A percentile compares a stretch with the other conserved stretches of the same genome.
Conservation (phyloP, 73 alveolate genomes). For the Paramecium biaurelia region DNA sequence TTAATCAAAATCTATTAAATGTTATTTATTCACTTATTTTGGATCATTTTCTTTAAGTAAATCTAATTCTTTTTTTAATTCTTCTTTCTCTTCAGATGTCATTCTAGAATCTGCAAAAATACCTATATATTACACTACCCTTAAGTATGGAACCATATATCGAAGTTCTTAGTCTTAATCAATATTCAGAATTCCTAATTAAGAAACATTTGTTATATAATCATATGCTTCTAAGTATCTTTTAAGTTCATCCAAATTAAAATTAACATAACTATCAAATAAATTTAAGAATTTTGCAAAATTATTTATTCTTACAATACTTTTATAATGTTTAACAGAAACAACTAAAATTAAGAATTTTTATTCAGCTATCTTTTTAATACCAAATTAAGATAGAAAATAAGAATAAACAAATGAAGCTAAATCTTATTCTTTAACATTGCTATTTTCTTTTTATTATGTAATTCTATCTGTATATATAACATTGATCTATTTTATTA, state of each 20-base stretch:
- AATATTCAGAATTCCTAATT: background rate
- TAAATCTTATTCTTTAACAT: slow-evolving; percentile 3
- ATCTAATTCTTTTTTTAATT: slow-evolving; percentile 53
- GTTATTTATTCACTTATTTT: background rate
- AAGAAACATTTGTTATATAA: slow-evolving; percentile 49
- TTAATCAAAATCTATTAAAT: slow-evolving; percentile 52
- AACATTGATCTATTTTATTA: slow-evolving; percentile 1
- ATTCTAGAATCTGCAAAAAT: slow-evolving; percentile 61
- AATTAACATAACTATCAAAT: slow-evolving; percentile 35
- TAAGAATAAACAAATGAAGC: slow-evolving; percentile 43
- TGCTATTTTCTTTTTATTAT: background rate
- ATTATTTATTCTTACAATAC: slow-evolving; percentile 32
- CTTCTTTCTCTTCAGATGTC: slow-evolving; percentile 61
- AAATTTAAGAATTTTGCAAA: slow-evolving; percentile 58
- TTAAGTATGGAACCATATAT: slow-evolving; percentile 55
- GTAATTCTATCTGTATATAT: slow-evolving; percentile 8
- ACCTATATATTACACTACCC: slow-evolving; percentile 42
- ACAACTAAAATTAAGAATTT: slow-evolving; percentile 56
- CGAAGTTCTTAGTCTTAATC: slow-evolving; percentile 41
- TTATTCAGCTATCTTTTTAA: slow-evolving; percentile 59
- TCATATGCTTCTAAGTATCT: slow-evolving; percentile 55
- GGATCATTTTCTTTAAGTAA: slow-evolving; percentile 53
- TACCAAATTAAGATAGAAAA: slow-evolving; percentile 47
- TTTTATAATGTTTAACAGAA: slow-evolving; percentile 43
- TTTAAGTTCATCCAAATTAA: slow-evolving; percentile 42